These are phyloP conservation scores for Xerophyta viscosa DNA, from an alignment of 106 monocot genomes.

Conservation along the genomic window DNA sequence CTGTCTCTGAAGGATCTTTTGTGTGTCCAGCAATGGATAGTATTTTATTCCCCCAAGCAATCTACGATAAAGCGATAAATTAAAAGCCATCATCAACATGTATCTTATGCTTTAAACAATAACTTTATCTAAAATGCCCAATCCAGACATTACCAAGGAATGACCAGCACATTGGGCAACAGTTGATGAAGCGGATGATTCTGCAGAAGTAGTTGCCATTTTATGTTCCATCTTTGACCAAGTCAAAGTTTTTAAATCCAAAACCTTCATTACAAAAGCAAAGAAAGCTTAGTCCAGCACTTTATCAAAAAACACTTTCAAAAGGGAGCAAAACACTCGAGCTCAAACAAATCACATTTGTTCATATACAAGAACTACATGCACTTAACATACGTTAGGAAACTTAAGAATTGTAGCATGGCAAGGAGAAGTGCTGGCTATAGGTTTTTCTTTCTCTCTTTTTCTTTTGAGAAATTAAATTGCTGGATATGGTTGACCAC, in stretches of 20 bases:
- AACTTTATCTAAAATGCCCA: background rate
- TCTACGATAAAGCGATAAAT: constrained; percentile 30
- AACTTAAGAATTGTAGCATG: too few relatives aligned
- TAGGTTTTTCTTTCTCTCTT: too few relatives aligned
- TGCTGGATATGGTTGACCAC: too few relatives aligned
- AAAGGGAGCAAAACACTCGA: too few relatives aligned
- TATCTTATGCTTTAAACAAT: background rate
- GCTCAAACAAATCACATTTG: too few relatives aligned
- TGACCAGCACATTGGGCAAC: constrained; percentile 87
- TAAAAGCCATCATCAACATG: background rate
- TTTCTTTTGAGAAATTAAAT: too few relatives aligned
- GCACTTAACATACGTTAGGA: too few relatives aligned
- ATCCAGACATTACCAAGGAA: constrained; percentile 62
- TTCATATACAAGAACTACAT: too few relatives aligned
- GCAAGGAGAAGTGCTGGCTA: too few relatives aligned
- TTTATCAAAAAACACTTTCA: too few relatives aligned
- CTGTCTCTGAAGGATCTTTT: constrained; percentile 87
- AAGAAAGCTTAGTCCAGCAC: background rate
- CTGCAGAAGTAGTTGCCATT: constrained; percentile 24
- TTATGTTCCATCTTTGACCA: constrained; percentile 88
- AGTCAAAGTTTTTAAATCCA: constrained; percentile 85
- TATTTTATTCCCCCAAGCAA: constrained; percentile 81
- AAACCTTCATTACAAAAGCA: constrained; percentile 55
- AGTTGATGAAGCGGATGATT: constrained; percentile 11
- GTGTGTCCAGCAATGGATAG: constrained; percentile 91